Evolutionary conservation across 148 eudicot genomes (phyloP), one percentile per base, ranked within the genome.

Genomic region (Rhododendron simsii): DNA sequence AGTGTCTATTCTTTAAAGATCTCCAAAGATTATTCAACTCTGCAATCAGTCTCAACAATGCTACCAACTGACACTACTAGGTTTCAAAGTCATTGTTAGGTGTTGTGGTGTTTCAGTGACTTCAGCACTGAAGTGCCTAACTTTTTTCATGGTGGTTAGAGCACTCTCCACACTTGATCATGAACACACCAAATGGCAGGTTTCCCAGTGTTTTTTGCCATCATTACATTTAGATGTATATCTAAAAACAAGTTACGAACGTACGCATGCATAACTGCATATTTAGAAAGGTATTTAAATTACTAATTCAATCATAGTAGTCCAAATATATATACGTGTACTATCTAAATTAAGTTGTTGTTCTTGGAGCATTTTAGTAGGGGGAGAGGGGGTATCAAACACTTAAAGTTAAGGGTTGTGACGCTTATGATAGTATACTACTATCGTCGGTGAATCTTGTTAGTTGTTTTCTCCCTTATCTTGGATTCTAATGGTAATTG

Each of bases 131-230:
- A 65, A 84, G 47, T 73, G 47, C 80, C 35, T 23, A 30, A 45
- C 41, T 4, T 71, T 83, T 74, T 76, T n/a, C 81, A 84, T 75
- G 35, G 86, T 84, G 81, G 51, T 39, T 20, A n/a, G 15, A 75
- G 23, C 86, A 84, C 80, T 35, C 71, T 3, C 71, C 81, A 55
- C 7, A 33, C 16, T 1, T 50, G 30, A 84, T 51, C 48, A 53
- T 75, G 16, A 41, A 84, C 71, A n/a, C 13, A 14, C 81, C 53
- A 84, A 51, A 35, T 30, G 44, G 48, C 1, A 71, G 39, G 39
- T 1, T 18, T 9, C 23, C 26, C 47, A 75, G n/a, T 75, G 13
- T 20, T 75, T 75, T 75, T 35, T 37, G 79, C 48, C 47, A 71
- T 71, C 39, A 71, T 30, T 30, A 71, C 41, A 30, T 14, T 67